These are phyloP conservation scores for Daldinia childiae DNA, from an alignment of 495 filamentous ascomycete species.

Conservation along the genomic window DNA sequence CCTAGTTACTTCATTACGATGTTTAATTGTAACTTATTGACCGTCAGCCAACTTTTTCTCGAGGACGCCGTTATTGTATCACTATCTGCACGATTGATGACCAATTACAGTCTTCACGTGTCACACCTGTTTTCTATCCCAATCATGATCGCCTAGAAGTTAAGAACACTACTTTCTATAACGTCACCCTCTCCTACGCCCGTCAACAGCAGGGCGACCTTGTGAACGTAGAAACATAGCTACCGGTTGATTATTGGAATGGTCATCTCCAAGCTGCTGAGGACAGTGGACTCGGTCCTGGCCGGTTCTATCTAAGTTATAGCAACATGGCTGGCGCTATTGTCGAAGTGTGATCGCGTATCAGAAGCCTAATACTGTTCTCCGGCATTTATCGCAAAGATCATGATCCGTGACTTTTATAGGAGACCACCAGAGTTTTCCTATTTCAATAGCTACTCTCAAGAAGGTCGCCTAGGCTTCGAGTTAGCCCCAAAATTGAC, in stretches of 20 bases:
- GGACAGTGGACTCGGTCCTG: background rate
- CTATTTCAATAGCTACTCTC: background rate
- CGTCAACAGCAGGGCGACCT: background rate
- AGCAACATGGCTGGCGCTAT: background rate
- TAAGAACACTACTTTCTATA: background rate
- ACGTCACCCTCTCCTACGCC: background rate
- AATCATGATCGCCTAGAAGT: constrained; percentile 21
- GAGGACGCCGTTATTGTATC: constrained; percentile 8
- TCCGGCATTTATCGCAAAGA: background rate
- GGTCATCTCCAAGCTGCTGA: background rate
- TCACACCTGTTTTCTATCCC: constrained; percentile 29
- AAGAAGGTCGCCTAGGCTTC: background rate
- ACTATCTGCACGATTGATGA: constrained; percentile 18
- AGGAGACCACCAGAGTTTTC: background rate
- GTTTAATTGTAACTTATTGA: constrained; percentile 15
- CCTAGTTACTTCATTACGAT: background rate
- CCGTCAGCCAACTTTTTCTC: constrained; percentile 7
- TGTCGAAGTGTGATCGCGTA: background rate
- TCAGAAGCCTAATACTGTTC: background rate
- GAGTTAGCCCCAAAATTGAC: background rate
- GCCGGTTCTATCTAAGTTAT: background rate
- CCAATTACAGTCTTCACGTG: constrained; percentile 27
- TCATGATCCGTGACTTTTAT: background rate
- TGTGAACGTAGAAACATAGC: background rate
- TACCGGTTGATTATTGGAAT: background rate